Percentiles rank a stretch among this genome's conserved stretches.
Evolutionary conservation across 257 asterid genomes (phyloP).

Genomic region (Fraxinus americana): DNA sequence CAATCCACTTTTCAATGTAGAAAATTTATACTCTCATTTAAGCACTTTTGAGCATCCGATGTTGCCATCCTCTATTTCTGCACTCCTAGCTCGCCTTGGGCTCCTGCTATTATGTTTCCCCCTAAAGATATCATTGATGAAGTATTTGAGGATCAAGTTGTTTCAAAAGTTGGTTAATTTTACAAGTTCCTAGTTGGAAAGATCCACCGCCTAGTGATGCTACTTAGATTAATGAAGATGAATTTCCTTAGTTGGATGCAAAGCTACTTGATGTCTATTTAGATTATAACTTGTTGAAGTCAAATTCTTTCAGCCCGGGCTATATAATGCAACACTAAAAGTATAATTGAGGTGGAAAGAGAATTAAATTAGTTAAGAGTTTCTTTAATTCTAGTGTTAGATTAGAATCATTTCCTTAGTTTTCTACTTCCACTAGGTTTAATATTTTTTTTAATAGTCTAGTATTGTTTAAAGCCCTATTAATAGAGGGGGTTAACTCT

Average conservation of each 20-base stretch:
- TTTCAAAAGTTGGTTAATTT: neutral
- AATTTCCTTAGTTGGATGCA: neutral
- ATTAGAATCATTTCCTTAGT: too few species aligned
- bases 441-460: too few species aligned
- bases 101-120: neutral
- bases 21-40: neutral
- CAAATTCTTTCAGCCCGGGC: neutral
- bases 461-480: too few species aligned
- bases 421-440: too few species aligned
- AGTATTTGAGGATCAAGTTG: neutral
- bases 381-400: too few species aligned
- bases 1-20: neutral
- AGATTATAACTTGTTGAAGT: neutral
- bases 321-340: too few species aligned
- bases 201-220: neutral
- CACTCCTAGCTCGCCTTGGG: neutral
- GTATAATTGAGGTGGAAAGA: neutral
- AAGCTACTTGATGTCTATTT: neutral
- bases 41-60: neutral
- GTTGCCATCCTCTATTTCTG: neutral
- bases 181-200: neutral
- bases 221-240: neutral
- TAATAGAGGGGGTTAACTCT: too few species aligned
- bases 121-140: neutral
- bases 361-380: too few species aligned